Percentiles rank a stretch among this genome's conserved stretches.
Evolutionary conservation across 768 basidiomycete genomes (phyloP).

Genomic region (Suillus alpinus): DNA sequence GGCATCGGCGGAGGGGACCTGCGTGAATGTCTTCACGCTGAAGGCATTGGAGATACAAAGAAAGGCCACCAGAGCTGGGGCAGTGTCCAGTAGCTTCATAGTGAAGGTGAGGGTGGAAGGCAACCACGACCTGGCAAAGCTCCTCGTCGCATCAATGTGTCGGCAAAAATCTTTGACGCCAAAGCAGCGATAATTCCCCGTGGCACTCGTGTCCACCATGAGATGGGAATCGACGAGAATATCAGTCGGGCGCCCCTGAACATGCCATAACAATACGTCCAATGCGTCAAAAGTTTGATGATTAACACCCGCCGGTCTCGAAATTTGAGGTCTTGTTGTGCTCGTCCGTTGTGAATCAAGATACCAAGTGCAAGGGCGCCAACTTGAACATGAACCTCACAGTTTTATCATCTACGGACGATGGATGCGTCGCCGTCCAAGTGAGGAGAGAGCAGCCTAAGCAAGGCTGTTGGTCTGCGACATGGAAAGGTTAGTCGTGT

Average conservation of each 20-base stretch:
- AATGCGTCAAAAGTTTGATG: background rate
- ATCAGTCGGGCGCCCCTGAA: background rate
- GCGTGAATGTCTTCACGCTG: background rate
- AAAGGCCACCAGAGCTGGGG: background rate
- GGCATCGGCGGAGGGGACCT: background rate
- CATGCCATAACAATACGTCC: background rate
- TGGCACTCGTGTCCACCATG: background rate
- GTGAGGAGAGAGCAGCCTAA: too few species aligned
- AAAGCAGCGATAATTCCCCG: background rate
- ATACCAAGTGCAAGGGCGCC: too few species aligned
- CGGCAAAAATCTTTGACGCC: background rate
- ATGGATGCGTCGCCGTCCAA: too few species aligned
- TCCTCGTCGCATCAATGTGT: background rate
- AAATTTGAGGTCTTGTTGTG: too few species aligned
- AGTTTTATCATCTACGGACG: too few species aligned
- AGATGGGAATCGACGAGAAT: background rate
- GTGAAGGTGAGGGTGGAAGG: background rate
- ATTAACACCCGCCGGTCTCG: too few species aligned
- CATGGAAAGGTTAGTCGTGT: too few species aligned
- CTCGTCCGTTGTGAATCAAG: too few species aligned
- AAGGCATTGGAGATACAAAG: background rate
- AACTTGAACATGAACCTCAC: too few species aligned
- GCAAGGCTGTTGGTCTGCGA: too few species aligned
- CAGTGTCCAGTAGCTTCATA: background rate
- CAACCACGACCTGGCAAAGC: background rate